These are phyloP conservation scores for Waitea zeae DNA, from an alignment of 1,284 basidiomycete genomes.

Conservation along the genomic window DNA sequence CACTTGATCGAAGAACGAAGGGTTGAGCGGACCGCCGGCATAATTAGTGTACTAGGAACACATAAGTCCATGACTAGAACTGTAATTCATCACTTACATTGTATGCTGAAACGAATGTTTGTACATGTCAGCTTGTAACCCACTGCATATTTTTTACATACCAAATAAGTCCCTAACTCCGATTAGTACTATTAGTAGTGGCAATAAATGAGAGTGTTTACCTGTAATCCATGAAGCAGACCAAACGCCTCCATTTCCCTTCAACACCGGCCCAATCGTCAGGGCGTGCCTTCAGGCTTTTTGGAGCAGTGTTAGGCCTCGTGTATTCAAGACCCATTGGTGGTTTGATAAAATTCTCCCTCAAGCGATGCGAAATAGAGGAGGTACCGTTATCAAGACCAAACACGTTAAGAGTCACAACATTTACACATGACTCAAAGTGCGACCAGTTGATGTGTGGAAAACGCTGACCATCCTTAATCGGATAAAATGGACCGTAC, in stretches of 20 bases:
- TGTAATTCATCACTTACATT: background rate
- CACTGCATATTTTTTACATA: background rate
- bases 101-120: background rate
- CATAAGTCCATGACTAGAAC: background rate
- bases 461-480: background rate
- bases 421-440: background rate
- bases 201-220: background rate
- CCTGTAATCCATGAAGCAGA: background rate
- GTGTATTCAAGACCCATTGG: background rate
- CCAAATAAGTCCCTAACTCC: background rate
- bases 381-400: background rate
- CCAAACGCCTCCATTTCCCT: background rate
- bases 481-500: background rate
- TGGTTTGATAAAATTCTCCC: too few relatives aligned
- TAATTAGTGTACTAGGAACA: background rate
- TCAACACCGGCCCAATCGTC: background rate
- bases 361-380: too few relatives aligned
- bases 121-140: background rate
- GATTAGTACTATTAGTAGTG: too few relatives aligned
- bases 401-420: background rate
- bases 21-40: background rate
- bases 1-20: background rate
- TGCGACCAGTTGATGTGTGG: background rate
- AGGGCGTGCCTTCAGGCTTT: background rate
- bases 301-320: background rate